Percentiles rank a stretch among this genome's conserved stretches.
Evolutionary conservation across 2,329 filamentous ascomycete species (phyloP).

Genomic region (Pseudofabraea citricarpa): DNA sequence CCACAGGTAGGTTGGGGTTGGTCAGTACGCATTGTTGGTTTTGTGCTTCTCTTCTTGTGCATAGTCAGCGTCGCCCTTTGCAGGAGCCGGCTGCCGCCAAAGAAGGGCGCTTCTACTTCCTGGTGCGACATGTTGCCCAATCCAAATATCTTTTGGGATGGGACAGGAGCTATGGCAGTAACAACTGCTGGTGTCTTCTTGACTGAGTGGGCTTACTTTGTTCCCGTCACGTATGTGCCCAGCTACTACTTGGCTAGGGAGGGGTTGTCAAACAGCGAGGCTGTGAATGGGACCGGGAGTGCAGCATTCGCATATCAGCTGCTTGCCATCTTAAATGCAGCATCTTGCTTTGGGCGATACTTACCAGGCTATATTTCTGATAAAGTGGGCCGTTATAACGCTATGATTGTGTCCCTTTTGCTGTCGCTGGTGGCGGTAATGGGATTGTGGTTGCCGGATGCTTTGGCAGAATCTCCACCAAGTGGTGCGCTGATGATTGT

Average conservation of each 20-base stretch:
- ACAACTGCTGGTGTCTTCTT: constrained; percentile 66
- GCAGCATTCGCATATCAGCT: constrained; percentile 68
- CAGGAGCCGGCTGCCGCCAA: constrained; percentile 56
- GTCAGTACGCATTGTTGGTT: constrained; percentile 21
- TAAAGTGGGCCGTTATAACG: constrained; percentile 76
- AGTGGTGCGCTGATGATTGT: constrained; percentile 64
- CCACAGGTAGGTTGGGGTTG: constrained; percentile 25
- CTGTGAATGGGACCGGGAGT: constrained; percentile 59
- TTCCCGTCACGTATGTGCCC: constrained; percentile 79
- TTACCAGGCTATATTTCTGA: constrained; percentile 78
- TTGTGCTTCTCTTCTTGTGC: constrained; percentile 18
- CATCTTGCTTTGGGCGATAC: constrained; percentile 72
- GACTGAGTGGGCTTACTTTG: constrained; percentile 70
- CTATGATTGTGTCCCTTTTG: constrained; percentile 65
- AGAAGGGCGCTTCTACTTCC: constrained; percentile 39
- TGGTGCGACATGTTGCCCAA: constrained; percentile 63
- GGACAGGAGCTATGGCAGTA: too few species aligned
- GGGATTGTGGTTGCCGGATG: constrained; percentile 63
- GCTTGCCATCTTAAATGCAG: constrained; percentile 78
- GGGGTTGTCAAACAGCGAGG: too few species aligned
- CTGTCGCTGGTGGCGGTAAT: constrained; percentile 6
- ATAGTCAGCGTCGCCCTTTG: constrained; percentile 20
- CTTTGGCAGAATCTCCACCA: constrained; percentile 47
- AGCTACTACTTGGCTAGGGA: too few species aligned
- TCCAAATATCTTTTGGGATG: constrained; percentile 55